These are phyloP conservation scores for Boletus tomentosulus DNA, from an alignment of 768 basidiomycete genomes.

Conservation along the genomic window DNA sequence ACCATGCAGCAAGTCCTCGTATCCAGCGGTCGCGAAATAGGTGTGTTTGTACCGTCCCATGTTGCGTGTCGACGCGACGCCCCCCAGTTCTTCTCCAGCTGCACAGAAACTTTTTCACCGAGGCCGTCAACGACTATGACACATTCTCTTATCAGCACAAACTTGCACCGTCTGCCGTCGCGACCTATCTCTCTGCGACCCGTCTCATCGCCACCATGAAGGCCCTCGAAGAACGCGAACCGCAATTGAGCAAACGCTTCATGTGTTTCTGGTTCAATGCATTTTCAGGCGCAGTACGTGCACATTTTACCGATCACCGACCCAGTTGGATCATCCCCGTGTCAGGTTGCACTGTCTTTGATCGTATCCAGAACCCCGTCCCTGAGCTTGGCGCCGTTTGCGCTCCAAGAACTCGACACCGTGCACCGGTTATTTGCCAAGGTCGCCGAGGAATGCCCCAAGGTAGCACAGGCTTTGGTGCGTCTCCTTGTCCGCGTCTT, in stretches of 20 bases:
- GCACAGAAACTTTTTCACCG: slow-evolving; percentile 64
- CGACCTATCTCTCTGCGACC: slow-evolving; percentile 58
- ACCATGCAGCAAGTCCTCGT: slow-evolving; percentile 64
- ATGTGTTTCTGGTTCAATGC: slow-evolving; percentile 73
- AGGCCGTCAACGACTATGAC: slow-evolving; percentile 52
- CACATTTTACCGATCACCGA: not conserved
- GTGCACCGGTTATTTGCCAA: slow-evolving; percentile 54
- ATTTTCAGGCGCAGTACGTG: slow-evolving; percentile 65
- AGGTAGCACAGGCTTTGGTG: slow-evolving; percentile 57
- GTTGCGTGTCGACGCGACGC: slow-evolving; percentile 1
- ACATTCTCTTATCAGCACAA: slow-evolving; percentile 56
- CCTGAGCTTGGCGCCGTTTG: slow-evolving; percentile 52
- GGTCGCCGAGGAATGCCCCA: slow-evolving; percentile 55
- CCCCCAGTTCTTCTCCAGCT: slow-evolving; percentile 58
- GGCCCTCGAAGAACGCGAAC: slow-evolving; percentile 52
- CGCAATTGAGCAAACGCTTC: slow-evolving; percentile 59
- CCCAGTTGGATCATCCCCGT: not conserved
- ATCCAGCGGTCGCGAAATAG: slow-evolving; percentile 58
- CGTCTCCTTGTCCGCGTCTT: slow-evolving; percentile 16
- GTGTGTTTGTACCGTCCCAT: slow-evolving; percentile 33
- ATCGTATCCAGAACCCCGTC: slow-evolving; percentile 61
- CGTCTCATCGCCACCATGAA: slow-evolving; percentile 56
- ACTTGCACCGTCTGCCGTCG: slow-evolving; percentile 67
- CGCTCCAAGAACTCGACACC: slow-evolving; percentile 56
- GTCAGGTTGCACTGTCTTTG: slow-evolving; percentile 59